phyloP scores from a whole-genome alignment of 176 grass and related monocot species.

The Hordeum marinum region DNA sequence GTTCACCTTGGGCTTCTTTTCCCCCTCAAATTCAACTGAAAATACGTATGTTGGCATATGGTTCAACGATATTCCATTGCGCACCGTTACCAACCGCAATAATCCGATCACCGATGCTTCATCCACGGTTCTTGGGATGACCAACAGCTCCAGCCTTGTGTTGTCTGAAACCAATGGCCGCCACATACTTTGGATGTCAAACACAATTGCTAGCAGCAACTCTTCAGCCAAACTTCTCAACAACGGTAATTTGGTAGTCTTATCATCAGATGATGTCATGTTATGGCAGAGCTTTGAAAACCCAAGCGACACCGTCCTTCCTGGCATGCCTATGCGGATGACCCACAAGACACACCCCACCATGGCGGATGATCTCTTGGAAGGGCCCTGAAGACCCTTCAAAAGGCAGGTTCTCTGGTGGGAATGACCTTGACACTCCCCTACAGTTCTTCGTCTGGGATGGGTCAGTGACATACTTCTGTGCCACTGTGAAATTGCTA shows the following conservation, averaged over 20 bases:
- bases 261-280: not conserved
- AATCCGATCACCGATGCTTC: not conserved
- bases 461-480: not conserved
- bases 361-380: slow-evolving; percentile 22
- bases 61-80: slow-evolving; percentile 5
- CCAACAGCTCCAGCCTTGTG: slow-evolving; percentile 4
- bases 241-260: slow-evolving; percentile 8
- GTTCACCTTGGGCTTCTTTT: slow-evolving; percentile 21
- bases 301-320: slow-evolving; percentile 13
- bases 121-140: not conserved
- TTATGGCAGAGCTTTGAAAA: slow-evolving; percentile 48
- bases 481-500: not conserved
- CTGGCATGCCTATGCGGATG: slow-evolving; percentile 18
- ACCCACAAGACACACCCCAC: not conserved
- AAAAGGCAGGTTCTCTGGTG: slow-evolving; percentile 7
- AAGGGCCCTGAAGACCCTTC: slow-evolving; percentile 23
- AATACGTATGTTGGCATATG: slow-evolving; percentile 33
- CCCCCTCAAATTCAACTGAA: slow-evolving; percentile 15
- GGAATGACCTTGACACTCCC: not conserved
- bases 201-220: not conserved
- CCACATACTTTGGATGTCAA: slow-evolving; percentile 22
- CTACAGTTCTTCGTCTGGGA: not conserved
- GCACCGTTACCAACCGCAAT: slow-evolving; percentile 12
- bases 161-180: not conserved
- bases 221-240: slow-evolving; percentile 14